A percentile compares a stretch with the other conserved stretches of the same genome.
These are phyloP conservation scores for Rhizopogon vulgaris DNA, from an alignment of 768 basidiomycete genomes.

Conservation along the genomic window DNA sequence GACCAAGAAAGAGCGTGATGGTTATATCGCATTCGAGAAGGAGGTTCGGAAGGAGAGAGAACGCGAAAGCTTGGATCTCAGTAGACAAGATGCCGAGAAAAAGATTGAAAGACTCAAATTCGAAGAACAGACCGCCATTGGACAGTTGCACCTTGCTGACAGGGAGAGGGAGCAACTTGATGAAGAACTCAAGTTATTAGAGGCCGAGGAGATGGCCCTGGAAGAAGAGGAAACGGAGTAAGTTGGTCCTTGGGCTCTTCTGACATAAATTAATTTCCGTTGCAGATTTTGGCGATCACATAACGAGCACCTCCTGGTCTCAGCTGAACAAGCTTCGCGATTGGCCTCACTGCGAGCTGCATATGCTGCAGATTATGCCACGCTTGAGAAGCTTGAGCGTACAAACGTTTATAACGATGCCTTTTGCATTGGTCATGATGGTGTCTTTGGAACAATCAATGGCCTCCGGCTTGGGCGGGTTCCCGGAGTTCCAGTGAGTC, in stretches of 20 bases:
- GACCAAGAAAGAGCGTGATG: slow-evolving; percentile 86
- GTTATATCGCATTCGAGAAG: slow-evolving; percentile 89
- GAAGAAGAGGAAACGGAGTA: slow-evolving; percentile 81
- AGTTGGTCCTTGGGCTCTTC: slow-evolving; percentile 24
- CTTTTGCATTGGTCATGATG: slow-evolving; percentile 92
- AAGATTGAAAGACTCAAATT: slow-evolving; percentile 67
- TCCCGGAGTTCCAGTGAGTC: slow-evolving; percentile 68
- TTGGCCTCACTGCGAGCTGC: slow-evolving; percentile 69
- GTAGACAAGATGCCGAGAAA: slow-evolving; percentile 60
- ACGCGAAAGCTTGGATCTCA: slow-evolving; percentile 53
- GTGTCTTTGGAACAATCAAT: slow-evolving; percentile 97
- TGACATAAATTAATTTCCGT: not conserved
- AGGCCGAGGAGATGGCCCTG: slow-evolving; percentile 72
- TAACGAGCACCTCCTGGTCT: slow-evolving; percentile 62
- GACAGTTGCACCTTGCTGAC: slow-evolving; percentile 72
- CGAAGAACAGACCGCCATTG: slow-evolving; percentile 64
- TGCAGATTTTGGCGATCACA: slow-evolving; percentile 77
- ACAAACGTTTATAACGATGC: slow-evolving; percentile 96
- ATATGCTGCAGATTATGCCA: slow-evolving; percentile 69
- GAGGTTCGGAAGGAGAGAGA: slow-evolving; percentile 81
- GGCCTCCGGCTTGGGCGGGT: slow-evolving; percentile 88
- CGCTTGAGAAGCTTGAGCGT: slow-evolving; percentile 78
- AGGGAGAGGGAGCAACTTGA: slow-evolving; percentile 72
- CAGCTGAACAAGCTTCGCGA: slow-evolving; percentile 63
- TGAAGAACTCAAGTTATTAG: slow-evolving; percentile 61